Evolutionary conservation across 768 basidiomycete species (phyloP), one percentile per base, ranked within the genome.

Genomic region (Royoungia palumana): DNA sequence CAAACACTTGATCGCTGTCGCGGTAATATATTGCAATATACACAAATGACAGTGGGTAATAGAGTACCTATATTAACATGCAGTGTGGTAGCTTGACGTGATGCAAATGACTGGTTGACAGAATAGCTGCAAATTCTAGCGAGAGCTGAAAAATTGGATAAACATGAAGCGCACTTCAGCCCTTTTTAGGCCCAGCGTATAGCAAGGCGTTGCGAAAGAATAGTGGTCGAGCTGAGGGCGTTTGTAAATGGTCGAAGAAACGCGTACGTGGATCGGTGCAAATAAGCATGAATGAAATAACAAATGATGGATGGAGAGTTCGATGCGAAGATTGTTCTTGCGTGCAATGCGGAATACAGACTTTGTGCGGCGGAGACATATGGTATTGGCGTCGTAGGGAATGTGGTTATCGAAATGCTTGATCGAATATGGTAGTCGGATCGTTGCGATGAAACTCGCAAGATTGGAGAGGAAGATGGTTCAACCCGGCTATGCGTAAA

Each of bases 201-300:
- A 47, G 43, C 35, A 50, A 56, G 61, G 53, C 46, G 13, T 49
- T 49, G 47, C 19, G 43, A 41, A 59, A 56, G 56, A 62, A 25
- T 54, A 60, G 44, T 41, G 32, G 51, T 58, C 46, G 49, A 41
- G 57, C 54, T 55, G 60, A 65, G 62, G 46, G 54, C 34, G 56
- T 56, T 60, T 44, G 38, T 66, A 67, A 65, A 66, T 66, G n/a
- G 39, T 42, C 37, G 35, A 45, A 67, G 59, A 65, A 59, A 57
- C 57, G 53, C 17, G 38, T 48, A 58, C 55, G 27, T 65, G 62
- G 60, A 67, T 67, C 49, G 22, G 50, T 65, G 61, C 63, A 66
- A 66, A 66, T 66, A 59, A 65, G 65, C 65, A 66, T 57, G 61
- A 57, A 55, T 67, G 50, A 67, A 63, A 65, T 65, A 50, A 59